phyloP scores from a whole-genome alignment of 2,329 filamentous ascomycete genomes.

The Xylariaceae sp. region DNA sequence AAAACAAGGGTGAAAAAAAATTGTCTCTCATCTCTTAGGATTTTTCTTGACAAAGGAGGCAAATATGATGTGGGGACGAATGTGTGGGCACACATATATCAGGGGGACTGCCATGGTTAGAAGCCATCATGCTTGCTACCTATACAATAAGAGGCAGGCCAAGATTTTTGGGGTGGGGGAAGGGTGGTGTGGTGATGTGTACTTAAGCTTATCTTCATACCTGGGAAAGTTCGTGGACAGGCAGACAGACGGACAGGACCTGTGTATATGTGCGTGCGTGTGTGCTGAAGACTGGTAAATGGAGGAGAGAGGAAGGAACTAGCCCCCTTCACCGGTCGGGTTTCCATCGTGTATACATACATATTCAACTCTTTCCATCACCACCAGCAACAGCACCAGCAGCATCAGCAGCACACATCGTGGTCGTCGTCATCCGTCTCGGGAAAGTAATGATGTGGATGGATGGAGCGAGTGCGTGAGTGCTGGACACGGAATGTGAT shows the following conservation, averaged over 20 bases:
- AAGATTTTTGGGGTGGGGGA: background rate
- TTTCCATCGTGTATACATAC: background rate
- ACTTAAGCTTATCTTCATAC: background rate
- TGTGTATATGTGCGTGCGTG: background rate
- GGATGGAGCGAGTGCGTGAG: no score
- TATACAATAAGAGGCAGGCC: slow-evolving; percentile 26
- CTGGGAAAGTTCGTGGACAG: background rate
- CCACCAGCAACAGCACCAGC: no score
- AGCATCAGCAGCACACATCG: no score
- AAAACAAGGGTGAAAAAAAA: no score
- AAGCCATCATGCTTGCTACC: slow-evolving; percentile 4
- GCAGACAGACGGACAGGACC: no score
- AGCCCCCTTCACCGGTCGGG: no score
- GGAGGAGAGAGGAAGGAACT: background rate
- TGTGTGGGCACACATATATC: slow-evolving; percentile 14
- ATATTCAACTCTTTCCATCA: background rate
- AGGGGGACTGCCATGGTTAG: background rate
- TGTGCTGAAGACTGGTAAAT: background rate
- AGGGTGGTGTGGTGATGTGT: background rate
- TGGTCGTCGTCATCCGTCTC: no score
- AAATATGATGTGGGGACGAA: slow-evolving; percentile 5
- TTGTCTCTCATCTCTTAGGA: background rate
- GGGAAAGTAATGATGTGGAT: no score
- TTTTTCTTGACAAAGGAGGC: slow-evolving; percentile 12
- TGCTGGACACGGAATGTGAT: no score